Evolutionary conservation across 805 yeast species (phyloP).

Genomic region (Priceomyces fermenticarens): DNA sequence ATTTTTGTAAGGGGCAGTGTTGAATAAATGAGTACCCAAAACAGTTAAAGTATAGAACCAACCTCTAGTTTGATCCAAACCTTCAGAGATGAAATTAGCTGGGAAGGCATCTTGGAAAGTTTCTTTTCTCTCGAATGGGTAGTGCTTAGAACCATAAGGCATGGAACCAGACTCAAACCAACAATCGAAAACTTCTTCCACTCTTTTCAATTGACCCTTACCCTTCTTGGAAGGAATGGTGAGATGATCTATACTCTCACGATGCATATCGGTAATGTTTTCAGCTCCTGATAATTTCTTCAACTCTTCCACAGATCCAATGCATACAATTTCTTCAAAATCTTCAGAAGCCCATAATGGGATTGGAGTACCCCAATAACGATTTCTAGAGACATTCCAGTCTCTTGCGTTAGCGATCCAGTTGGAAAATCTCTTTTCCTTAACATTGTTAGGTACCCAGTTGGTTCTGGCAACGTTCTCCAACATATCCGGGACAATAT

Average conservation of each 20-base stretch:
- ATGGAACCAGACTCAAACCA: conserved; percentile 99
- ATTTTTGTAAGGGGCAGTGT: conserved; percentile 89
- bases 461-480: conserved; percentile 78
- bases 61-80: conserved; percentile 99
- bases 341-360: conserved; percentile 98
- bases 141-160: conserved; percentile 97
- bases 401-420: conserved; percentile 99
- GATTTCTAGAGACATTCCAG: conserved; percentile 97
- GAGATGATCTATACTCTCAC: conserved; percentile 86
- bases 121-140: conserved; percentile 87
- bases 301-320: conserved; percentile 88
- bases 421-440: conserved; percentile 93
- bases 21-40: conserved; percentile 90
- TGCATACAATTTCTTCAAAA: conserved; percentile 85
- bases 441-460: conserved; percentile 92
- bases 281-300: conserved; percentile 77
- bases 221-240: conserved; percentile 92
- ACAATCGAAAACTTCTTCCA: conserved; percentile 98
- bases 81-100: conserved; percentile 97
- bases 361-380: conserved; percentile 99
- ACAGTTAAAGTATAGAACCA: conserved; percentile 98
- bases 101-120: conserved; percentile 77
- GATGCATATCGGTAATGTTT: conserved; percentile 86
- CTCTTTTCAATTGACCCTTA: conserved; percentile 81
- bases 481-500: conserved; percentile 85